Evolutionary conservation across 2,329 filamentous ascomycete species (phyloP), one percentile per base, ranked within the genome.

Genomic region (Penicillium sp.): DNA sequence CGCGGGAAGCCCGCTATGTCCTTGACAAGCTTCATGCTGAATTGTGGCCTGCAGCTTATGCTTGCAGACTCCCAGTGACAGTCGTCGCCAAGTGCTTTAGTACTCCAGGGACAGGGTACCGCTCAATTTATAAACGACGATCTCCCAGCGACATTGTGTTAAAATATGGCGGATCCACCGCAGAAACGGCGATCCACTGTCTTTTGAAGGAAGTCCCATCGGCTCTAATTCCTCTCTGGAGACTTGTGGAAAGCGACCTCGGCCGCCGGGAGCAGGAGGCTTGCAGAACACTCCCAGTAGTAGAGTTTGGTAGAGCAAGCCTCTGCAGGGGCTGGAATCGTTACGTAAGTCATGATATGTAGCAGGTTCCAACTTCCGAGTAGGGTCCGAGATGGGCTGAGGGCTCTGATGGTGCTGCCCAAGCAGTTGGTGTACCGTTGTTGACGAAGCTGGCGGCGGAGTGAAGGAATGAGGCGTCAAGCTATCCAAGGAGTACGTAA

Each of bases 1-100:
- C 70, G 67, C 60, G 73, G 75, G 53, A 74, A 79, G 56, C 69
- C 71, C 59, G 69, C 68, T 46, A 79, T 68, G 35, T 75, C 75
- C 29, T 71, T 61, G 47, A 71, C 60, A 55, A 75, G 58, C 65
- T 68, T 71, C 69, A 75, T 75, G 49, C 21, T 61, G 66, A 58
- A 31, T 52, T 13, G 59, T 53, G 29, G n/a, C 21, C 52, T 55
- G 49, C 60, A 52, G 49, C 29, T 35, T 31, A 52, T n/a, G 31
- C 54, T 56, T 49, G 29, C 31, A 58, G 49, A 17, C 30, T 46
- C n/a, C 47, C 44, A 46, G 53, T 56, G 41, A 56, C 21, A 51
- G 50, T 41, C 46, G 52, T 51, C 47, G 51, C 58, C 56, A 62
- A 53, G 61, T 53, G 56, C 19, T 47, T 21, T 30, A 38, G 31